Conservation (phyloP, 2,329 filamentous ascomycete genomes). For the Apiospora koreana region DNA sequence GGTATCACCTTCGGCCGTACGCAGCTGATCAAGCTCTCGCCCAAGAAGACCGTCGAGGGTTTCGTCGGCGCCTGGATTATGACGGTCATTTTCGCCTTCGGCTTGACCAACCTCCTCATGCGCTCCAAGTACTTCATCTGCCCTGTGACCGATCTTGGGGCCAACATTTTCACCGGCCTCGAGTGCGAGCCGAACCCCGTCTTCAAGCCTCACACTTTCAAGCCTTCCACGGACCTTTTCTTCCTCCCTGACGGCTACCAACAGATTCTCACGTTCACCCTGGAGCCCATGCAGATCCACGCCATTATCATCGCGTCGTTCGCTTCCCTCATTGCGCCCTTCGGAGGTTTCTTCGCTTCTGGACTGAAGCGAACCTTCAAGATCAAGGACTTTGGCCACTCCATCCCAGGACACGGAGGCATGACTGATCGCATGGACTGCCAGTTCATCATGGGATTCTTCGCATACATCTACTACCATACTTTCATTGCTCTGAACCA, state of each 20-base stretch:
- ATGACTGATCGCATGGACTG: conserved; percentile 99
- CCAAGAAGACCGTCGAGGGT: conserved; percentile 98
- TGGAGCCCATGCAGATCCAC: conserved; percentile 91
- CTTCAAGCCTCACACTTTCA: conserved; percentile 65
- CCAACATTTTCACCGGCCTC: conserved; percentile 88
- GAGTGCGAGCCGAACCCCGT: conserved; percentile 90
- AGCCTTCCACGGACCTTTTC: conserved; percentile 57
- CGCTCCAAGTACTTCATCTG: conserved; percentile 98
- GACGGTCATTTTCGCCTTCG: conserved; percentile 82
- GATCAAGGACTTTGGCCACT: conserved; percentile 99
- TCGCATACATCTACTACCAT: conserved; percentile 98
- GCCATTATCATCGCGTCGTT: conserved; percentile 89
- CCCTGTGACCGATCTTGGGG: conserved; percentile 92
- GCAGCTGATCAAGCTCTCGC: conserved; percentile 95
- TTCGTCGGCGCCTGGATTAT: conserved; percentile 97
- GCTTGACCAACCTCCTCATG: conserved; percentile 81
- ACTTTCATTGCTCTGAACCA: conserved; percentile 93
- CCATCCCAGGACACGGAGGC: conserved; percentile 94
- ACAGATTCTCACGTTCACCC: conserved; percentile 59
- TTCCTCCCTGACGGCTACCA: conserved; percentile 47
- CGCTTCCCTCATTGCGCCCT: conserved; percentile 93
- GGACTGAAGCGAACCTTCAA: conserved; percentile 98
- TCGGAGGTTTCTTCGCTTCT: conserved; percentile 97
- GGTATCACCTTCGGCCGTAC: conserved; percentile 96
- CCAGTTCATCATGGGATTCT: conserved; percentile 99